A percentile compares a stretch with the other conserved stretches of the same genome.
phyloP scores from a whole-genome alignment of 441 rosid genomes.

The Croton laevigatus region DNA sequence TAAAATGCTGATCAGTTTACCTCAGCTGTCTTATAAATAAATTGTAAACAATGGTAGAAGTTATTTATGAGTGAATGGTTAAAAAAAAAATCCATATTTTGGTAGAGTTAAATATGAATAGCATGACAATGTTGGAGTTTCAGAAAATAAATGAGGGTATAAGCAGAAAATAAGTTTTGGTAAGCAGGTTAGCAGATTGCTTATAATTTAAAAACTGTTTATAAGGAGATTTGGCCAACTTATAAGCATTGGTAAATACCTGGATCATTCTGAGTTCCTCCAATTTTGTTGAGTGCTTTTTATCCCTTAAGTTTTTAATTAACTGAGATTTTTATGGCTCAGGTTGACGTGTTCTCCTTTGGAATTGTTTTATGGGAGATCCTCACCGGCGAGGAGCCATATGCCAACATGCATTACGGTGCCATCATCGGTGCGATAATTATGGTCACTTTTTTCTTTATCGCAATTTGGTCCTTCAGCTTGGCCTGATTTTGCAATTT shows the following conservation, averaged over 20 bases:
- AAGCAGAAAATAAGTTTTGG: too few species aligned
- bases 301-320: not conserved
- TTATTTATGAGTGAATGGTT: too few species aligned
- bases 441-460: conserved; percentile 9
- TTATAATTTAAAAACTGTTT: too few species aligned
- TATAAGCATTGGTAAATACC: conserved; percentile 1
- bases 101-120: too few species aligned
- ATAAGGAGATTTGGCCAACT: not conserved
- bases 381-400: conserved; percentile 96
- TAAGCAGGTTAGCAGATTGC: too few species aligned
- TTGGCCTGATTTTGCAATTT: too few species aligned
- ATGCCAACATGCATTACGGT: conserved; percentile 95
- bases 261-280: not conserved
- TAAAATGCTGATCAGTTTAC: too few species aligned
- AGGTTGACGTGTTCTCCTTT: conserved; percentile 96
- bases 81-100: too few species aligned
- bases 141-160: too few species aligned
- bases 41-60: too few species aligned
- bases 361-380: conserved; percentile 96
- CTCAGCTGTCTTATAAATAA: too few species aligned
- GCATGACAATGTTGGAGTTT: too few species aligned
- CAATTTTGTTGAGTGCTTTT: not conserved
- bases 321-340: conserved; percentile 18
- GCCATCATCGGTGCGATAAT: conserved; percentile 74
- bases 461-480: not conserved